Evolutionary conservation across 257 asterid genomes (phyloP).

Genomic region (Nemophila menziesii): DNA sequence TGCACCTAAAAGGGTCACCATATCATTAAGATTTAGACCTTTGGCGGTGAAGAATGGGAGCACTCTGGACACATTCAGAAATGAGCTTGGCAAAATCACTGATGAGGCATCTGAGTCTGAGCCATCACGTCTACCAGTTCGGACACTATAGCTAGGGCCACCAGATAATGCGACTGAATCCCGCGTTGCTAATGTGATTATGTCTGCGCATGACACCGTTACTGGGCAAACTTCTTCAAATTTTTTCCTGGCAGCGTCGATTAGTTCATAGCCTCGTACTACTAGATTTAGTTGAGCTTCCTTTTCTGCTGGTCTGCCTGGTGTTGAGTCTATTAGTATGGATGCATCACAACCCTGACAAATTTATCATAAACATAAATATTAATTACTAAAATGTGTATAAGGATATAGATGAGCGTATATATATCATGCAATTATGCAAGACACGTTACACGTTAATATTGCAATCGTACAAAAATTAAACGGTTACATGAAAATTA

Average conservation of each 20-base stretch:
- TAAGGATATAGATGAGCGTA: too few species aligned
- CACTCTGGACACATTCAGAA: slow-evolving; percentile 5
- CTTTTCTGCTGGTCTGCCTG: slow-evolving; percentile 57
- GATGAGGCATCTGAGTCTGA: too few species aligned
- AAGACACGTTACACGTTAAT: too few species aligned
- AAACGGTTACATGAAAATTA: too few species aligned
- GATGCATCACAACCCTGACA: slow-evolving; percentile 85
- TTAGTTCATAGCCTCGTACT: slow-evolving; percentile 49
- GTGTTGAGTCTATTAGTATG: slow-evolving; percentile 55
- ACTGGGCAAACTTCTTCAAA: slow-evolving; percentile 57
- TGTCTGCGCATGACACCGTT: slow-evolving; percentile 72
- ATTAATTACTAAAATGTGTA: too few species aligned
- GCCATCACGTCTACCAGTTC: slow-evolving; percentile 33
- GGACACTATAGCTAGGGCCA: slow-evolving; percentile 21
- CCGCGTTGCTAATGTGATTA: slow-evolving; percentile 57
- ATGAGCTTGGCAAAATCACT: too few species aligned
- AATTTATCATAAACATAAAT: too few species aligned
- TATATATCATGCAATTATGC: too few species aligned
- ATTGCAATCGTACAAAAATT: too few species aligned
- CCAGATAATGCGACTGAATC: slow-evolving; percentile 38
- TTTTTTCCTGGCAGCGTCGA: slow-evolving; percentile 50
- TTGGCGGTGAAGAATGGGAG: slow-evolving; percentile 13
- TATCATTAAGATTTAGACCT: slow-evolving; percentile 25
- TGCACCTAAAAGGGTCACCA: slow-evolving; percentile 46
- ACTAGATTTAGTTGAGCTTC: slow-evolving; percentile 68